Evolutionary conservation across 23 red algal genomes (phyloP), one percentile per base, ranked within the genome.

Genomic region (Gracilaria vermiculophylla): DNA sequence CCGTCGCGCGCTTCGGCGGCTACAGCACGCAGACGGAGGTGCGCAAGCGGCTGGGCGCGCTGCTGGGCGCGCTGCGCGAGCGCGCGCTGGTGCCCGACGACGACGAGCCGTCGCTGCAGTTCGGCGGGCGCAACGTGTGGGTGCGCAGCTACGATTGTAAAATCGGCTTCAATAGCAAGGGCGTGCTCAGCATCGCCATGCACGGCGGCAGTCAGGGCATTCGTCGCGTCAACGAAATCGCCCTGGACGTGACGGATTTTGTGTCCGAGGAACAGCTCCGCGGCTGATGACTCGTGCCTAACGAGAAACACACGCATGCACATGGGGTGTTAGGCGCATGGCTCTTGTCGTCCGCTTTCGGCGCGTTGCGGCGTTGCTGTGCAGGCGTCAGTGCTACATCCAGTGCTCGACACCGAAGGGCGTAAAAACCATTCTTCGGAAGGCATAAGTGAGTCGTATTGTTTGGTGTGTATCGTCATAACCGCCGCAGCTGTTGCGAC

Each of bases 91-190:
- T 66, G 0, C 32, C 60, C 9, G 41, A 37, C 13, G 70, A 60
- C 25, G 37, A 73, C 10, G 39, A 73, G 17, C 1, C 4, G 2
- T 20, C 4, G 2, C 20, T 73, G 23, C 67, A 48, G 67, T 73
- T 45, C 35, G 67, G 67, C 3, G 67, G 67, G 12, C 36, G 39
- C 36, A 73, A 73, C 47, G 66, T 73, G 15, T 88, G 84, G 84
- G 57, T 73, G 21, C 67, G 84, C 0, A 36, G 34, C 2, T 88
- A 76, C 74, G 84, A 88, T 77, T 52, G 50, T 48, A 77, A 57
- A 42, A 70, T 77, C 41, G 84, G 84, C 17, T 88, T 88, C 67
- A 88, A 88, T 66, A 29, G 52, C 20, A 77, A 77, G 57, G 84
- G 84, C 0, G 33, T 58, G 17, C 67, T 88, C 8, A 51, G 62